Conservation (phyloP, 2,329 filamentous ascomycete species). For the Tolypocladium tropicale region DNA sequence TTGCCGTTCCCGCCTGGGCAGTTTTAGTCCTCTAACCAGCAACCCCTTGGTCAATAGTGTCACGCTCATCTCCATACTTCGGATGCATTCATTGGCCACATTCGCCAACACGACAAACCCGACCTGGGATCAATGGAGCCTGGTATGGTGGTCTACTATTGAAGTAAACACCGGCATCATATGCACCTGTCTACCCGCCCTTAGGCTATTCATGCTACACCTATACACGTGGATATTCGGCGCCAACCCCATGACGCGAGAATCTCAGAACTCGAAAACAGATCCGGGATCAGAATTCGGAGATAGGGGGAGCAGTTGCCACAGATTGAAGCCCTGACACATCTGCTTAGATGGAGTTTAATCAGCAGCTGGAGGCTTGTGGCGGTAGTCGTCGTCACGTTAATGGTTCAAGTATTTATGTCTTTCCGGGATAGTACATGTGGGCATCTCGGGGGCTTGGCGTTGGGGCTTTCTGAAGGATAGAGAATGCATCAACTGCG, state of each 20-base stretch:
- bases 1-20: background rate
- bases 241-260: background rate
- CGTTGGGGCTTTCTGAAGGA: background rate
- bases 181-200: background rate
- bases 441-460: background rate
- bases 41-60: background rate
- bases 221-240: background rate
- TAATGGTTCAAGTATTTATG: background rate
- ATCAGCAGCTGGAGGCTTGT: background rate
- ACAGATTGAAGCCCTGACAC: background rate
- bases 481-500: background rate
- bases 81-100: background rate
- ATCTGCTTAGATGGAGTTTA: background rate
- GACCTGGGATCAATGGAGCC: background rate
- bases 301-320: background rate
- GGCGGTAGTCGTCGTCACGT: too few species aligned
- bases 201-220: background rate
- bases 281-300: background rate
- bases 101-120: background rate
- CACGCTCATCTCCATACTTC: background rate
- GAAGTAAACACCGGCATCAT: background rate
- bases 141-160: background rate
- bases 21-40: background rate
- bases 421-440: background rate
- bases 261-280: background rate